Evolutionary conservation across 2,329 filamentous ascomycete species (phyloP).

Genomic region (Aureobasidium lini): DNA sequence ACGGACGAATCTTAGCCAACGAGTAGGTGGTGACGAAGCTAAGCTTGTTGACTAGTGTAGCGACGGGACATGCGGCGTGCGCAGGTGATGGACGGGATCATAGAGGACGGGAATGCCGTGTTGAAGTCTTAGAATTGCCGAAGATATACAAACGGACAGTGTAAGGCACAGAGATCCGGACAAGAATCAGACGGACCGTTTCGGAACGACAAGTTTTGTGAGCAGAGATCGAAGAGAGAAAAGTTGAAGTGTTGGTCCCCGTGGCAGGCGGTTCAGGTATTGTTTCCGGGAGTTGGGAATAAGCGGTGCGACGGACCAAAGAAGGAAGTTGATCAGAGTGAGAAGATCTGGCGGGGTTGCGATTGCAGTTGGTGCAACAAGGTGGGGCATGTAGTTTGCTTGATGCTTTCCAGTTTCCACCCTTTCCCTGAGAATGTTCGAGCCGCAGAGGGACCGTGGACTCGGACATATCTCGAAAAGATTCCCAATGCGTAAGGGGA

Average conservation of each 20-base stretch:
- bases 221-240: background rate
- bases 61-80: background rate
- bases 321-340: background rate
- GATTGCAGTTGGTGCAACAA: background rate
- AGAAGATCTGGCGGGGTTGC: constrained; percentile 7
- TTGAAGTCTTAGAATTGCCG: background rate
- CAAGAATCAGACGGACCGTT: background rate
- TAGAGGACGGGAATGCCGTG: background rate
- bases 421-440: background rate
- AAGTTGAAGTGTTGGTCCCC: background rate
- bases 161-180: background rate
- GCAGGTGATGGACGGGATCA: background rate
- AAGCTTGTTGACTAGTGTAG: background rate
- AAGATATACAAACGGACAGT: background rate
- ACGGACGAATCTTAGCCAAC: background rate
- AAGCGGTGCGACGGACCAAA: background rate
- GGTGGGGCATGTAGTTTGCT: background rate
- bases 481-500: background rate
- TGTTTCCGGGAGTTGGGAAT: background rate
- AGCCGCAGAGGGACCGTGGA: background rate
- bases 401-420: too few relatives aligned
- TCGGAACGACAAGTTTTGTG: background rate
- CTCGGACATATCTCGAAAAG: background rate
- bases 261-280: background rate
- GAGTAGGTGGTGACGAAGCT: background rate